Evolutionary conservation across 352 stramenopile species (phyloP).

Genomic region (Pythium oligandrum): DNA sequence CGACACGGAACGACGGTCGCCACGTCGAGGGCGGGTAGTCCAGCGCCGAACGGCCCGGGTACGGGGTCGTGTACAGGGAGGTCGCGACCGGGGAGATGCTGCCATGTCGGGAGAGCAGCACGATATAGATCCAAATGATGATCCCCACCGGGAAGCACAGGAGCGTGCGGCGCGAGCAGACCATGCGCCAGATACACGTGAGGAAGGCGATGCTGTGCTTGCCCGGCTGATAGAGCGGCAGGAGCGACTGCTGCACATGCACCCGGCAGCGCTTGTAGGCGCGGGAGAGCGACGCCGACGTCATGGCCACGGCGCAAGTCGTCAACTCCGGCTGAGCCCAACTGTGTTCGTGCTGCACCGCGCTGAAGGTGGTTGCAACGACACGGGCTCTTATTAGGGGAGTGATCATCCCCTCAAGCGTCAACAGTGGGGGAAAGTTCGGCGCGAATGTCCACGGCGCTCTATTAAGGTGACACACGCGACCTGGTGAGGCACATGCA

Average conservation of each 20-base stretch:
- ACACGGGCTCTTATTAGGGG: no score
- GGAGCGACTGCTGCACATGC: conserved; percentile 57
- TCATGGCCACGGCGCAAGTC: no score
- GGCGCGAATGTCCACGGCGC: no score
- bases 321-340: no score
- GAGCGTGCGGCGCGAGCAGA: conserved; percentile 21
- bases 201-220: no score
- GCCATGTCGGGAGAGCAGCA: conserved; percentile 67
- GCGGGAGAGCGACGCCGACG: no score
- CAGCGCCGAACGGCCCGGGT: conserved; percentile 32
- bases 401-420: no score
- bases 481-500: no score
- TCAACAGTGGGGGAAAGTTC: no score
- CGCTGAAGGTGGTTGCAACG: no score
- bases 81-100: conserved; percentile 71
- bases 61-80: conserved; percentile 55
- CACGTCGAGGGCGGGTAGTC: conserved; percentile 38
- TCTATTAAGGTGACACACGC: no score
- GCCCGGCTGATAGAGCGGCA: conserved; percentile 27
- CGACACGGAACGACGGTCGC: conserved; percentile 70
- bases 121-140: conserved; percentile 47
- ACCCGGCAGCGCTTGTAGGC: conserved; percentile 25
- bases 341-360: no score
- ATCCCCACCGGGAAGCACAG: conserved; percentile 25
- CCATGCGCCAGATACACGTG: neutral